phyloP scores from a whole-genome alignment of 2,329 filamentous ascomycete species.

The Trichoderma sp. region DNA sequence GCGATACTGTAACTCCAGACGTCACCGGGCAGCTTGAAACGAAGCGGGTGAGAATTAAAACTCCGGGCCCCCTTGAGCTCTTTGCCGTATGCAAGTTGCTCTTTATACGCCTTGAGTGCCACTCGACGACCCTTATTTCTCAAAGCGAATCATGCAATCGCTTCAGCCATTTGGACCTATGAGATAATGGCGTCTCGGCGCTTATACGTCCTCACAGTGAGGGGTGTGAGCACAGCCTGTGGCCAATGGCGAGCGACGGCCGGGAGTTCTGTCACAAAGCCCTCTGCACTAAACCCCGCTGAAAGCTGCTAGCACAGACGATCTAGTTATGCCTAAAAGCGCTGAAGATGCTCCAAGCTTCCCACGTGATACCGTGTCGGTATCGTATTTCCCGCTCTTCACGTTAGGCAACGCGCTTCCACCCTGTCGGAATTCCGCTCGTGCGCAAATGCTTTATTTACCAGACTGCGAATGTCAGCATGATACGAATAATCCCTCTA shows the following conservation, averaged over 20 bases:
- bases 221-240: slow-evolving; percentile 17
- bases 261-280: slow-evolving; percentile 10
- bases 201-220: slow-evolving; percentile 19
- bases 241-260: slow-evolving; percentile 9
- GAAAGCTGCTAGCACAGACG: background rate
- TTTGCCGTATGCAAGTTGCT: background rate
- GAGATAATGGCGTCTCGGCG: slow-evolving; percentile 14
- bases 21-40: background rate
- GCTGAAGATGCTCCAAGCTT: background rate
- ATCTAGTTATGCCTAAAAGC: background rate
- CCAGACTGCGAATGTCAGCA: background rate
- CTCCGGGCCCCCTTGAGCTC: background rate
- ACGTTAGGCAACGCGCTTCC: background rate
- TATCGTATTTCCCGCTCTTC: slow-evolving; percentile 4
- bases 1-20: background rate
- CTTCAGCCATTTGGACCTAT: background rate
- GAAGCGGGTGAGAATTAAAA: slow-evolving; percentile 3
- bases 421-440: slow-evolving; percentile 6
- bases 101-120: slow-evolving; percentile 15
- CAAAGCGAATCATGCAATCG: slow-evolving; percentile 4
- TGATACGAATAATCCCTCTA: background rate
- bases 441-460: background rate
- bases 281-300: background rate
- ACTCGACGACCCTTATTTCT: background rate
- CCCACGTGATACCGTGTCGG: slow-evolving; percentile 19